Evolutionary conservation across 2,329 filamentous ascomycete species (phyloP).

Genomic region (Epichloe amarillans): DNA sequence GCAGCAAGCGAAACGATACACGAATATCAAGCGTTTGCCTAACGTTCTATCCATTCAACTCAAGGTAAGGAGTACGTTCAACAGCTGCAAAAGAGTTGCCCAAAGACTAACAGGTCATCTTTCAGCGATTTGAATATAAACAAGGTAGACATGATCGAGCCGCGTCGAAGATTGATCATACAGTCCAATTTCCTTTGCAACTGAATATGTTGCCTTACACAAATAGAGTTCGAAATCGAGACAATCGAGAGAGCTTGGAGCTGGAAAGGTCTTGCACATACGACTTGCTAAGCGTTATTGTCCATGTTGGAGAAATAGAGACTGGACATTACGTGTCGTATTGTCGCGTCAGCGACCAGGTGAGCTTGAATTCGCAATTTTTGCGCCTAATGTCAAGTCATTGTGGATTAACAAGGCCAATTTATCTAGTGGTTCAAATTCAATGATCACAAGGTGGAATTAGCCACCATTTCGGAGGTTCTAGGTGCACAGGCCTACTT

Average conservation of each 20-base stretch:
- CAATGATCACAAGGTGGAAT: conserved; percentile 84
- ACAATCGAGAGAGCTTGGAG: conserved; percentile 41
- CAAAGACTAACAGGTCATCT: neutral
- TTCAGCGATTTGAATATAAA: conserved; percentile 58
- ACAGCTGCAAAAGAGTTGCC: neutral
- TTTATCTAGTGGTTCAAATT: conserved; percentile 72
- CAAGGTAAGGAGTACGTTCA: conserved; percentile 44
- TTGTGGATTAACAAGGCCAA: neutral
- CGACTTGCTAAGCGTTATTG: conserved; percentile 78
- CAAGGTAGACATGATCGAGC: conserved; percentile 50
- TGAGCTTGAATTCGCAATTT: conserved; percentile 8
- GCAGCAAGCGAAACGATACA: conserved; percentile 70
- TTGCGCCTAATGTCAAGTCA: conserved; percentile 3
- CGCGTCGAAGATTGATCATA: conserved; percentile 77
- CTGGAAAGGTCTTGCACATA: conserved; percentile 60
- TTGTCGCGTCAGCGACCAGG: conserved; percentile 63
- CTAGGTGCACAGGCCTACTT: conserved; percentile 78
- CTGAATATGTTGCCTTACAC: conserved; percentile 89
- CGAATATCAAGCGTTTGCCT: conserved; percentile 72
- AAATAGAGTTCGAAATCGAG: conserved; percentile 42
- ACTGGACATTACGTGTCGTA: conserved; percentile 90
- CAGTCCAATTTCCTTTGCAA: conserved; percentile 71
- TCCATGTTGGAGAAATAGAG: conserved; percentile 86
- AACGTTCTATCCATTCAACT: conserved; percentile 86
- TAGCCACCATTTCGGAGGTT: conserved; percentile 74